Percentiles rank a stretch among this genome's conserved stretches.
Conservation (phyloP, 768 basidiomycete species). For the Mycena chlorophos region DNA sequence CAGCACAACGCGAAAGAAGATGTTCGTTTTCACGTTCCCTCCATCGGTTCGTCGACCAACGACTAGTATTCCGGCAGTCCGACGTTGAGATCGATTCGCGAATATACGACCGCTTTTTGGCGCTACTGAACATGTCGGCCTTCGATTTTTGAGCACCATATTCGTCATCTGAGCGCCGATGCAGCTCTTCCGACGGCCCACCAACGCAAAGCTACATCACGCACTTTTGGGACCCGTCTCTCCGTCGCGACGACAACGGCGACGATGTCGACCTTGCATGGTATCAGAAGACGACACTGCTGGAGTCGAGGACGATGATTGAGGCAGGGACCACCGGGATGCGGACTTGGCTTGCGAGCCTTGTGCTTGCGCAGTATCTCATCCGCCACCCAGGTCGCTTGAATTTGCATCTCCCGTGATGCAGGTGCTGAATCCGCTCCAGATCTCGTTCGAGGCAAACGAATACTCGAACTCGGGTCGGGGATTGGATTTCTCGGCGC, state of each 20-base stretch:
- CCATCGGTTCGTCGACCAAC: background rate
- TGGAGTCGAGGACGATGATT: constrained; percentile 73
- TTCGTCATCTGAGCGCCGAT: background rate
- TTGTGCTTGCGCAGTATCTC: constrained; percentile 63
- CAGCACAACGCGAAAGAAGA: constrained; percentile 49
- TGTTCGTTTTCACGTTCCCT: constrained; percentile 10
- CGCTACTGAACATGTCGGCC: constrained; percentile 41
- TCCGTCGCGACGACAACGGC: too few relatives aligned
- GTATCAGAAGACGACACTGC: constrained; percentile 53
- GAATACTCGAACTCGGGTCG: constrained; percentile 72
- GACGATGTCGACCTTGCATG: constrained; percentile 23
- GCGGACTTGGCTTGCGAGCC: constrained; percentile 77
- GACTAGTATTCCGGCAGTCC: background rate
- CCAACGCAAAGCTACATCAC: constrained; percentile 65
- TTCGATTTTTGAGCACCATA: constrained; percentile 6
- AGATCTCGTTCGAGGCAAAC: constrained; percentile 46
- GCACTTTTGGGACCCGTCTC: constrained; percentile 52
- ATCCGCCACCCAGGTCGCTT: constrained; percentile 33
- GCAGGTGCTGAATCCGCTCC: too few relatives aligned
- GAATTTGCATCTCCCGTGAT: too few relatives aligned
- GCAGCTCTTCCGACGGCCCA: constrained; percentile 27
- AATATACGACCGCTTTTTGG: constrained; percentile 64
- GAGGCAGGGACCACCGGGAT: constrained; percentile 80
- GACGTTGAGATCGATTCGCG: constrained; percentile 59
- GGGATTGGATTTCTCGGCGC: constrained; percentile 78